These are phyloP conservation scores for Grosmannia huntii DNA, from an alignment of 2,329 filamentous ascomycete genomes.

Conservation along the genomic window DNA sequence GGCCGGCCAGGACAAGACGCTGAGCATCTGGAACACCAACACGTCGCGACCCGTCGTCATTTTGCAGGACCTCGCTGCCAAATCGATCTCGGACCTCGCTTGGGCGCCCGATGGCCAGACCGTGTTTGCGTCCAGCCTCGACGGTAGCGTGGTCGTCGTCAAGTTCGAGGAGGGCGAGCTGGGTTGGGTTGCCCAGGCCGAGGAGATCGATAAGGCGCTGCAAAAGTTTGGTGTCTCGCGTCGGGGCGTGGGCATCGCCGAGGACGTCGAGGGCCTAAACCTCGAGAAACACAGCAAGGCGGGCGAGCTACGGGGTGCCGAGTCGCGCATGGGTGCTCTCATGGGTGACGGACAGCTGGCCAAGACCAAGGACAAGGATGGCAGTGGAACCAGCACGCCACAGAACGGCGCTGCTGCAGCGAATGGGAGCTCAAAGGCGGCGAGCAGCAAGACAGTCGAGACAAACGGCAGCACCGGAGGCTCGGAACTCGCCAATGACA, in stretches of 20 bases:
- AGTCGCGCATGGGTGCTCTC: slow-evolving; percentile 93
- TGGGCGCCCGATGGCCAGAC: slow-evolving; percentile 90
- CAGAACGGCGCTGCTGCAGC: neutral
- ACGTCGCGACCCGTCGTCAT: slow-evolving; percentile 85
- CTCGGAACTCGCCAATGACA: slow-evolving; percentile 6
- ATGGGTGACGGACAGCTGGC: slow-evolving; percentile 70
- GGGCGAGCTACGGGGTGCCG: slow-evolving; percentile 76
- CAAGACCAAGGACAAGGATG: slow-evolving; percentile 17
- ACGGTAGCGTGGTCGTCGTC: slow-evolving; percentile 73
- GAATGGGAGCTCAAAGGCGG: slow-evolving; percentile 1
- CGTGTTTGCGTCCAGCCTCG: slow-evolving; percentile 74
- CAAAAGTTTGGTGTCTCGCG: slow-evolving; percentile 85
- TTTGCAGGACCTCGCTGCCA: slow-evolving; percentile 74
- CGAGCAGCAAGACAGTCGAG: slow-evolving; percentile 10
- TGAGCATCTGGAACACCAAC: slow-evolving; percentile 97
- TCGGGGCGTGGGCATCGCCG: slow-evolving; percentile 79
- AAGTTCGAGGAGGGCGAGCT: slow-evolving; percentile 79
- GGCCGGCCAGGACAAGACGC: slow-evolving; percentile 88
- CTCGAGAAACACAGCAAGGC: slow-evolving; percentile 88
- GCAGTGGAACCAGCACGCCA: neutral
- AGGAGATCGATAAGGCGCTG: slow-evolving; percentile 85
- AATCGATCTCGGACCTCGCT: slow-evolving; percentile 85
- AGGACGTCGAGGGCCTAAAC: slow-evolving; percentile 78
- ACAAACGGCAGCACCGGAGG: slow-evolving; percentile 13
- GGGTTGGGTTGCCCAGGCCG: slow-evolving; percentile 71